Conservation (phyloP, 257 asterid species). For the Przewalskia tangutica region DNA sequence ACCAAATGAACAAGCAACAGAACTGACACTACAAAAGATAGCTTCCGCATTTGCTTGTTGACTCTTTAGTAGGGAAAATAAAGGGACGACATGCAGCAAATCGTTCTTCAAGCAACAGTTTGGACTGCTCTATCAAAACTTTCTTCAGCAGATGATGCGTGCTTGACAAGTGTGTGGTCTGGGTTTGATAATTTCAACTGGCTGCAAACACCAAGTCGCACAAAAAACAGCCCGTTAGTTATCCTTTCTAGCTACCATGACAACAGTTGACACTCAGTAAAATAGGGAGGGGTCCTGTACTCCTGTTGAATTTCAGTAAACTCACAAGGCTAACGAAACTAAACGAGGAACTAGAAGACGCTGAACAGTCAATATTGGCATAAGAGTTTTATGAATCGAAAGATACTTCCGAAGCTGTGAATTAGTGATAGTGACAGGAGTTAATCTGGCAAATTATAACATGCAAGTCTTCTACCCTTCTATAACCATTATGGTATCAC, state of each 20-base stretch:
- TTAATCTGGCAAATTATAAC: background rate
- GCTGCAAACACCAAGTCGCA: slow-evolving; percentile 32
- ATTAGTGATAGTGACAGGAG: background rate
- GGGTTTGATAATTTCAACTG: slow-evolving; percentile 82
- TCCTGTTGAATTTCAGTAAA: too few relatives aligned
- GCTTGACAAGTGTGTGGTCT: slow-evolving; percentile 63
- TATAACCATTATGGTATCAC: background rate
- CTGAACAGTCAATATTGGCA: background rate
- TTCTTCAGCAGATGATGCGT: slow-evolving; percentile 59
- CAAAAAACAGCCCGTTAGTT: background rate
- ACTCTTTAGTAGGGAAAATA: background rate
- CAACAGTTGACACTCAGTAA: background rate
- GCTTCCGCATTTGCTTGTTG: background rate
- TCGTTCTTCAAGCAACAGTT: slow-evolving; percentile 50
- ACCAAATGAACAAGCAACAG: background rate
- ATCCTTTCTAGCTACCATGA: background rate
- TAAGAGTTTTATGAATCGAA: background rate
- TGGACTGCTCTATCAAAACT: slow-evolving; percentile 71
- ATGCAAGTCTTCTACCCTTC: background rate
- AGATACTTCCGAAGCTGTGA: background rate
- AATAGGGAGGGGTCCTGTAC: too few relatives aligned
- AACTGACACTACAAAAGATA: background rate
- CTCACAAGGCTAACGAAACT: too few relatives aligned
- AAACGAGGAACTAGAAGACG: too few relatives aligned
- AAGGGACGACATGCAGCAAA: background rate